Evolutionary conservation across 2,329 filamentous ascomycete genomes (phyloP).

Genomic region (Fusarium proliferatum): DNA sequence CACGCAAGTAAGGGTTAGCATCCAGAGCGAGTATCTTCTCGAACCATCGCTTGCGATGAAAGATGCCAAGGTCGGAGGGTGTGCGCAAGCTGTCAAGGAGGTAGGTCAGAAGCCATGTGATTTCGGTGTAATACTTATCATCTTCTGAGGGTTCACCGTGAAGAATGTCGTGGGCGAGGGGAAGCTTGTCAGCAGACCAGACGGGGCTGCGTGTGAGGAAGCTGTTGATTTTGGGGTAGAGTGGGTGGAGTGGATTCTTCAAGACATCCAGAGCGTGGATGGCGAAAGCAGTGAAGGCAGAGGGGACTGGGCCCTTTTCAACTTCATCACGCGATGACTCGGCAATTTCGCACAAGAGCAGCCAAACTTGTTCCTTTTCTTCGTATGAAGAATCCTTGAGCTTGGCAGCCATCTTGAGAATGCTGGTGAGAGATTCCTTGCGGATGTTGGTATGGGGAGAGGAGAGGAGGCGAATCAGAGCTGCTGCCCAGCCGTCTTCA

Average conservation of each 20-base stretch:
- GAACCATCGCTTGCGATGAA: slow-evolving; percentile 73
- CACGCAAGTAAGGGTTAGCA: slow-evolving; percentile 71
- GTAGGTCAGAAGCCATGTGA: slow-evolving; percentile 79
- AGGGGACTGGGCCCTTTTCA: slow-evolving; percentile 71
- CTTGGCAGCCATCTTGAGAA: slow-evolving; percentile 72
- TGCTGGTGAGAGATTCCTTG: slow-evolving; percentile 77
- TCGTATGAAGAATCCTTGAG: slow-evolving; percentile 76
- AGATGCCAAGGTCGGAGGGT: slow-evolving; percentile 68
- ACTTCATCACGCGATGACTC: slow-evolving; percentile 75
- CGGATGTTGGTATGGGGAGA: slow-evolving; percentile 81
- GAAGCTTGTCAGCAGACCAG: slow-evolving; percentile 80
- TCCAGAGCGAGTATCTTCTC: slow-evolving; percentile 80
- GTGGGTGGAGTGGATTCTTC: slow-evolving; percentile 79
- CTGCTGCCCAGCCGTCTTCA: slow-evolving; percentile 78
- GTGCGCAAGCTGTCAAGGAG: slow-evolving; percentile 75
- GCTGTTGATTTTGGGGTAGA: slow-evolving; percentile 87
- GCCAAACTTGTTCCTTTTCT: slow-evolving; percentile 81
- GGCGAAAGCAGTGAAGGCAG: slow-evolving; percentile 80
- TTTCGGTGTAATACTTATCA: slow-evolving; percentile 77
- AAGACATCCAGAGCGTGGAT: slow-evolving; percentile 76
- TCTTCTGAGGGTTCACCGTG: slow-evolving; percentile 76
- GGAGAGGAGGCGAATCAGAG: slow-evolving; percentile 79
- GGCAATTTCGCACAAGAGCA: slow-evolving; percentile 81
- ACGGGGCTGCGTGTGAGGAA: slow-evolving; percentile 82
- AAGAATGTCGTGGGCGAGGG: slow-evolving; percentile 73